phyloP scores from a whole-genome alignment of 352 stramenopile species.

The Globisporangium yorkense region DNA sequence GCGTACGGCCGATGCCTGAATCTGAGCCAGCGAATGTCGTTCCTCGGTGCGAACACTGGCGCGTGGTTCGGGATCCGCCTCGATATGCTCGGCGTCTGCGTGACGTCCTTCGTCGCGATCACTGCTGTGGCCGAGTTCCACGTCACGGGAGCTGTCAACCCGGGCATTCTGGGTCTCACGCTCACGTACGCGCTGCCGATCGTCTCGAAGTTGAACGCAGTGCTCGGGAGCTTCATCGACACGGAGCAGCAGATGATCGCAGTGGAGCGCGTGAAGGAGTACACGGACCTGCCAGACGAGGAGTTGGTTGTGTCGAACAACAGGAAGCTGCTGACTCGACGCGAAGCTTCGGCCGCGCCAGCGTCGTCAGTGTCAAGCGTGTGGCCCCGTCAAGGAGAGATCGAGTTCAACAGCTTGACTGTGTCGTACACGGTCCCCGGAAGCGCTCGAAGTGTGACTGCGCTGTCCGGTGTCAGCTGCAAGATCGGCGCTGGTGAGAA shows the following conservation, averaged over 20 bases:
- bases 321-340: not conserved
- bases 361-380: slow-evolving; percentile 2
- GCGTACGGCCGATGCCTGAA: slow-evolving; percentile 46
- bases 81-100: slow-evolving; percentile 74
- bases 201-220: slow-evolving; percentile 82
- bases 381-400: slow-evolving; percentile 43
- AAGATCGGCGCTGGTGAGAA: slow-evolving; percentile 49
- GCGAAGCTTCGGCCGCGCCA: not conserved
- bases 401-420: slow-evolving; percentile 46
- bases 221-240: slow-evolving; percentile 81
- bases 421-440: slow-evolving; percentile 27
- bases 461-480: slow-evolving; percentile 40
- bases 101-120: slow-evolving; percentile 77
- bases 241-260: slow-evolving; percentile 91
- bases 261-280: slow-evolving; percentile 87
- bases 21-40: slow-evolving; percentile 67
- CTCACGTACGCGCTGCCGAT: slow-evolving; percentile 89
- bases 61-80: slow-evolving; percentile 85
- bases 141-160: slow-evolving; percentile 39
- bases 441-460: slow-evolving; percentile 15
- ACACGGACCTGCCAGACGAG: slow-evolving; percentile 48
- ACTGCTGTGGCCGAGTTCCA: slow-evolving; percentile 75
- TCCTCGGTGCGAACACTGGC: slow-evolving; percentile 61
- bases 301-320: slow-evolving; percentile 20
- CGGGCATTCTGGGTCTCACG: slow-evolving; percentile 81